Conservation (phyloP, 768 basidiomycete species). For the Russula sp. region DNA sequence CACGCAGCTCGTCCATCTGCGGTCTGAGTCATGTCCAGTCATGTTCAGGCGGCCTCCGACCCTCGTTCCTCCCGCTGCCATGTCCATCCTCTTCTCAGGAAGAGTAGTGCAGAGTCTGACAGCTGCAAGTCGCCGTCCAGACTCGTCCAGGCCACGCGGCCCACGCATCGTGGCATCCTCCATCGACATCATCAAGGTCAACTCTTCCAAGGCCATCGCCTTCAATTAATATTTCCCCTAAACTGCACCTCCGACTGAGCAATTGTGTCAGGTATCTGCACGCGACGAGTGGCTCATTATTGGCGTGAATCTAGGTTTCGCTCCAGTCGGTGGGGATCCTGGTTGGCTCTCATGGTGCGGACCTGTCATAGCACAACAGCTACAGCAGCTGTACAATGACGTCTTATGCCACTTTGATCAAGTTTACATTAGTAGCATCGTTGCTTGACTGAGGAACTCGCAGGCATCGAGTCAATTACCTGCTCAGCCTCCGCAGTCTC, state of each 20-base stretch:
- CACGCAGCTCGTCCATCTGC: too few relatives aligned
- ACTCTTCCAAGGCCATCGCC: too few relatives aligned
- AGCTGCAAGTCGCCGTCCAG: too few relatives aligned
- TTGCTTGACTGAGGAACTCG: slow-evolving; percentile 1
- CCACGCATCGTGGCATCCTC: too few relatives aligned
- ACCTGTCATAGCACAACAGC: slow-evolving; percentile 10
- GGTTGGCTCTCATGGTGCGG: slow-evolving; percentile 11
- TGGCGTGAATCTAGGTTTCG: slow-evolving; percentile 15
- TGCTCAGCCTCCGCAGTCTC: slow-evolving; percentile 9
- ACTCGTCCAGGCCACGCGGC: too few relatives aligned
- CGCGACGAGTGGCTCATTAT: slow-evolving; percentile 20
- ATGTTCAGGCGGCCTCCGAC: too few relatives aligned
- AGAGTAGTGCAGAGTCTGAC: too few relatives aligned
- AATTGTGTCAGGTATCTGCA: slow-evolving; percentile 7
- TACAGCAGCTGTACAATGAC: slow-evolving; percentile 15
- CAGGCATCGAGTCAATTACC: slow-evolving; percentile 1
- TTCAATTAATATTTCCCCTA: too few relatives aligned
- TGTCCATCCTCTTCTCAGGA: too few relatives aligned
- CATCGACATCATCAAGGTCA: too few relatives aligned
- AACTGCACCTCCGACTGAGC: neutral
- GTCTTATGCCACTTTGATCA: slow-evolving; percentile 17
- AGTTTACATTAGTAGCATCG: slow-evolving; percentile 5
- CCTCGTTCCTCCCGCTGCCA: too few relatives aligned
- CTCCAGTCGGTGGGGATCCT: slow-evolving; percentile 3
- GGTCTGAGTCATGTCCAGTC: too few relatives aligned